Conservation (phyloP, 176 grass and related monocot genomes). For the Dactylis glomerata region DNA sequence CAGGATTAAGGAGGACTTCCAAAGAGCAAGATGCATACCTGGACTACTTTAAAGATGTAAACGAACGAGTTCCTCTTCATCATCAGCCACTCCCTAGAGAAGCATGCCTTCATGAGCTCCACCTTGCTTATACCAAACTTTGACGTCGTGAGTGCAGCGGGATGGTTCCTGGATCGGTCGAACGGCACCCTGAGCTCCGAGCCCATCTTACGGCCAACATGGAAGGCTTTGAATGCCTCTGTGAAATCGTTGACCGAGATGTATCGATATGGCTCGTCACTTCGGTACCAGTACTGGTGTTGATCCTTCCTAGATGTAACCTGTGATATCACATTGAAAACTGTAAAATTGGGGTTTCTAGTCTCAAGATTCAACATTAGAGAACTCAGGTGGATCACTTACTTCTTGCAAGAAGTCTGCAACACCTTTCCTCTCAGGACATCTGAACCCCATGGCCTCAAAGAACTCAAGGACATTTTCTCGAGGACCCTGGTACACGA, state of each 20-base stretch:
- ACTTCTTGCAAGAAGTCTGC: constrained; percentile 71
- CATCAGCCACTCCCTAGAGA: constrained; percentile 89
- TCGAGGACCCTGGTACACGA: constrained; percentile 92
- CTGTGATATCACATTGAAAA: constrained; percentile 37
- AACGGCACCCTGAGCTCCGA: constrained; percentile 60
- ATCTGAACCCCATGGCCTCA: constrained; percentile 81
- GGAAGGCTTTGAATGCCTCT: constrained; percentile 77
- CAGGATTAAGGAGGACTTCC: neutral
- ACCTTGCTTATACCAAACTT: constrained; percentile 77
- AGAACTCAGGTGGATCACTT: constrained; percentile 17
- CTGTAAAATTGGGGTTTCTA: constrained; percentile 19
- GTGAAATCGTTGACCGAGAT: constrained; percentile 77
- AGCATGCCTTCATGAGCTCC: constrained; percentile 67
- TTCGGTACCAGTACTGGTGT: constrained; percentile 71
- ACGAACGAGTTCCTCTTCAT: constrained; percentile 99
- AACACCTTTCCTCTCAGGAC: constrained; percentile 86
- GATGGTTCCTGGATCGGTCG: constrained; percentile 73
- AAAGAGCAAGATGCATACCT: constrained; percentile 40
- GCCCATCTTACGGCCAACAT: constrained; percentile 56
- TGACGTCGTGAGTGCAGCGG: constrained; percentile 75
- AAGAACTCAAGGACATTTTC: constrained; percentile 82
- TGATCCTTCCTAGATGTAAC: constrained; percentile 98
- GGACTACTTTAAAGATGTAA: constrained; percentile 93
- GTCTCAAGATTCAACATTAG: neutral
- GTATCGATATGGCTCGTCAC: constrained; percentile 57